These are phyloP conservation scores for Eutrema yunnanense DNA, from an alignment of 345 rosid genomes.

Conservation along the genomic window DNA sequence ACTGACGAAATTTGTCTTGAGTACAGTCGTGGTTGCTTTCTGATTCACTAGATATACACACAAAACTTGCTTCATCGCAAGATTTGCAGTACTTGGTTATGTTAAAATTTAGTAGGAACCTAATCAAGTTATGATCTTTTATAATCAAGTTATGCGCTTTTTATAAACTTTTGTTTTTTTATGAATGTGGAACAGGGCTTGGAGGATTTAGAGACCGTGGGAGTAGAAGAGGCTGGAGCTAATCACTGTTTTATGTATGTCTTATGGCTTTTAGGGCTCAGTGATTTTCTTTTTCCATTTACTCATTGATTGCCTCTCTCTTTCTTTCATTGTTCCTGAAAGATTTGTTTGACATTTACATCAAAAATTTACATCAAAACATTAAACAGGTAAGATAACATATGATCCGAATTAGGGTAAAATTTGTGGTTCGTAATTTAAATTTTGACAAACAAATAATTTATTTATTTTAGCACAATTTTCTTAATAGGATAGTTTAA, in stretches of 20 bases:
- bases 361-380: not conserved
- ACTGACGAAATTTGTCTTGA: not conserved
- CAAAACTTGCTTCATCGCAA: not conserved
- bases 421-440: not conserved
- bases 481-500: too few relatives aligned
- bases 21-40: not conserved
- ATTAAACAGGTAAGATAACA: constrained; percentile 22
- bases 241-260: constrained; percentile 1
- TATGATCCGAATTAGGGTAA: not conserved
- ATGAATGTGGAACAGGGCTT: constrained; percentile 30
- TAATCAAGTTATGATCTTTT: not conserved
- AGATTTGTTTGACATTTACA: constrained; percentile 13
- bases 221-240: constrained; percentile 57
- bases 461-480: not conserved
- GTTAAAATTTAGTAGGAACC: not conserved
- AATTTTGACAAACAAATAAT: not conserved
- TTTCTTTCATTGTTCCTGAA: not conserved
- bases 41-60: not conserved
- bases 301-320: not conserved
- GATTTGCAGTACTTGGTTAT: not conserved
- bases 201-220: constrained; percentile 67
- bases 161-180: not conserved
- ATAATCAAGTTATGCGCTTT: too few relatives aligned
- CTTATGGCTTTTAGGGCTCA: constrained; percentile 16
- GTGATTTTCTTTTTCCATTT: constrained; percentile 15